Evolutionary conservation across 2,329 filamentous ascomycete genomes (phyloP), one percentile per base, ranked within the genome.

Genomic region (Trichoderma sp.): DNA sequence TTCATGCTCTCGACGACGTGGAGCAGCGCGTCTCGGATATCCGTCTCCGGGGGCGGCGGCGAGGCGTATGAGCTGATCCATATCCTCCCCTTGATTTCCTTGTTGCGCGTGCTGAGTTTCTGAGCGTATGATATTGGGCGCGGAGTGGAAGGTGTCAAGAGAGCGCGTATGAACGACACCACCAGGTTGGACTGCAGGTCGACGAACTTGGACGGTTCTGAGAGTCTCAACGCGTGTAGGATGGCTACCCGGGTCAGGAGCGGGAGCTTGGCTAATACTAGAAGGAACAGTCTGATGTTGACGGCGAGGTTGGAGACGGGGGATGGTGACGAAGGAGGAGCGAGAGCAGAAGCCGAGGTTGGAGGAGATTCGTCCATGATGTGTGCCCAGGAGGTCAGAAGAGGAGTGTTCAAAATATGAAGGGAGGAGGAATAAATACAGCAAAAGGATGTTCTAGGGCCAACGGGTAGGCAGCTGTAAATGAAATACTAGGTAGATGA

Each of bases 61-160:
- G 92, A 79, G 0, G 83, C 85, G 48, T 90, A 88, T 63, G 86
- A 90, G 71, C 88, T 89, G 26, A 96, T 82, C 93, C 93, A 97
- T 69, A 95, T 87, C 51, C 85, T 85, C 3, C 92, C 92, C 73
- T 91, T 93, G 72, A 96, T 80, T 0, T 86, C 87, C 0, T 84
- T 84, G 62, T 90, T 89, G 65, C 81, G 85, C 51, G 85, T 78
- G 1, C 85, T 84, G n/a, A 85, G 71, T 48, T 78, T 79, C 76
- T 97, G 94, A 7, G 84, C 78, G 67, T 86, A 83, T 0, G 83
- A 80, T 26, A 96, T 77, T 28, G 86, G 80, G 12, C 71, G 73
- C 0, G 82, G 80, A 17, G 77, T 78, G 2, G 77, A 75, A 3
- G 79, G 77, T 15, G 75, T 68, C 26, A 92, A 74, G 63, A 92